phyloP scores from a whole-genome alignment of 306 rosid species.

The Rubus idaeus region DNA sequence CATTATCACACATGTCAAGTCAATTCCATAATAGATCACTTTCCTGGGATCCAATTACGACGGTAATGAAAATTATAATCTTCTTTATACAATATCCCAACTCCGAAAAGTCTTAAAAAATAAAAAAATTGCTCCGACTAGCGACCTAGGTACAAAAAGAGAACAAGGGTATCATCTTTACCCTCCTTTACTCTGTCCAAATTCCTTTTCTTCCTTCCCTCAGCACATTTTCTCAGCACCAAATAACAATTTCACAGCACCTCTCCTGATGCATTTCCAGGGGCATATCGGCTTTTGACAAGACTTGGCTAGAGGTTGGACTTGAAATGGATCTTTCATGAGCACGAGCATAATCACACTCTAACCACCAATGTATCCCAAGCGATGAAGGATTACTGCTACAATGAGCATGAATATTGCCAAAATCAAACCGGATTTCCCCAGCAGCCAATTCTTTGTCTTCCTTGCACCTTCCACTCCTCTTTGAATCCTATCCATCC shows the following conservation, averaged over 20 bases:
- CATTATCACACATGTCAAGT: no score
- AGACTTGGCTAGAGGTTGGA: constrained; percentile 21
- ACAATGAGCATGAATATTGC: constrained; percentile 84
- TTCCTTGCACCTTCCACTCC: constrained; percentile 77
- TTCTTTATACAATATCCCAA: not conserved
- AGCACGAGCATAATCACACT: constrained; percentile 11
- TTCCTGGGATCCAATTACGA: not conserved
- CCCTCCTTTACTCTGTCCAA: not conserved
- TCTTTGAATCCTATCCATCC: constrained; percentile 88
- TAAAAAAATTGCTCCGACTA: not conserved
- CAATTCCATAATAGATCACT: no score
- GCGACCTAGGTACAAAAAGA: not conserved
- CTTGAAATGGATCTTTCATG: constrained; percentile 12
- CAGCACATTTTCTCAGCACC: constrained; percentile 15
- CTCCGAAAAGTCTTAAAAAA: no score
- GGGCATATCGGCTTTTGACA: constrained; percentile 13
- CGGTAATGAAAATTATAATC: not conserved
- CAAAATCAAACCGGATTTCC: constrained; percentile 70
- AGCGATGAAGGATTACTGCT: constrained; percentile 76
- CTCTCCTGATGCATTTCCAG: constrained; percentile 1
- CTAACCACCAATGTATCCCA: constrained; percentile 88
- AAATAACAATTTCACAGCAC: constrained; percentile 6
- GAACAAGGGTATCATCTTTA: not conserved
- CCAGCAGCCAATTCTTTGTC: constrained; percentile 85
- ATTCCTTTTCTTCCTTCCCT: constrained; percentile 18